Base-by-base conservation (phyloP, 2,329 filamentous ascomycete species). In the Waltergamsia citrina region DNA sequence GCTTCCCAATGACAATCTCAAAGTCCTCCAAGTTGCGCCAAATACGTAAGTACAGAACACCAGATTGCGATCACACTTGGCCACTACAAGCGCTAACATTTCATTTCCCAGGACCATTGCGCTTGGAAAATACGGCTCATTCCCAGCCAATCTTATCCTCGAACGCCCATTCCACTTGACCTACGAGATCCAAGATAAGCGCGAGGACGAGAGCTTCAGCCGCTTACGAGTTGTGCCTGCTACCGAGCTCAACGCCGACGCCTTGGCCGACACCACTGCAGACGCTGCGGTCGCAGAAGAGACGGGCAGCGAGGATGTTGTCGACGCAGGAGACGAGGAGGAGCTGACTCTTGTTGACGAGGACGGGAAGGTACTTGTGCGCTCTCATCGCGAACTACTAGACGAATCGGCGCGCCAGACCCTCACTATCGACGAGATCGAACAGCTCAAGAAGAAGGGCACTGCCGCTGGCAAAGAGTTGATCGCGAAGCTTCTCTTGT, bases 101-200 rank as follows among this genome's bases (percentile, higher is more conserved):
- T n/a, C n/a, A n/a, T n/a, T n/a, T 53, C 15, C 25, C 47, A 95
- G 88, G 26, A 85, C 77, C 29, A 82, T 96, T 43, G 86, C 85
- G 2, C 68, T 96, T 22, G 87, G 87, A 36, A 96, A 95, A 73
- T 94, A 92, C 54, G 92, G 92, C 43, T 77, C 78, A 3, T 95
- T 98, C 52, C 81, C 85, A 12, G 78, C 85, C 34, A 95, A 96
- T 52, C 73, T 92, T 21, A 76, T 98, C 29, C 74, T 98, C 41
- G 82, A 86, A n/a, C 80, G 92, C 7, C 92, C 92, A 0, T 94
- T 85, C 53, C 77, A 94, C 62, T 67, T 93, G 39, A 96, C 88
- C 1, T 98, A 86, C 60, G 90, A 96, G 56, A 69, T 96, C 3
- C 72, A 82, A 42, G 86, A 94, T 47, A 76, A 73, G 49, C 59